Base-by-base conservation (phyloP, 306 rosid species). In the Alnus rubra region DNA sequence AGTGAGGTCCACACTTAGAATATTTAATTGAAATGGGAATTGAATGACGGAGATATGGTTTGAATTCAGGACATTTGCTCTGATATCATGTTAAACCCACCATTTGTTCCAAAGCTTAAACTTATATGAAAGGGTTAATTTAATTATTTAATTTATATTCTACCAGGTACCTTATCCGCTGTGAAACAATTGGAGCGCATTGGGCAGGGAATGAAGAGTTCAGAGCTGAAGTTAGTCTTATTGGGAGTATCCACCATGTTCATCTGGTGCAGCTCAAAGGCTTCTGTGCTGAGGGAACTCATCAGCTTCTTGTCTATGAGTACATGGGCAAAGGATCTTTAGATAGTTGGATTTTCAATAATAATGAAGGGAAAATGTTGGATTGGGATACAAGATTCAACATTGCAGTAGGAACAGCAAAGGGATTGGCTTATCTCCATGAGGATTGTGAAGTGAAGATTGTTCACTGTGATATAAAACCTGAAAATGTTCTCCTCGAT, bases 301-400 rank as follows among this genome's bases (percentile, higher is more conserved):
- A 90, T 58, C 85, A 86, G 54, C 89, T 92, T 71, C 81, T 85
- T 39, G 85, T 75, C 12, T 90, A 90, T 19, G 94, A 92, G 70
- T 92, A 88, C 85, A 81, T 90, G 97, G 84, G 85, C 11, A 92
- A 91, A 59, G 94, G 97, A 14, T 88, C 97, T 10, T 79, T 92
- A 67, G 92, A 90, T 82, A 90, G 84, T 73, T 92, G 93, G 92
- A 88, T 92, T 75, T 76, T 82, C 60, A 73, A 77, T 19, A 63
- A 52, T 49, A 79, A 74, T 51, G 79, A 71, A 44, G n/a, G 47
- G 47, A 53, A 10, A 4, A 54, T 14, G 9, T 37, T 81, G 76
- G 81, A 85, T 81, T 85, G 86, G 88, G 47, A 81, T 28, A 75
- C 83, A 54, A 78, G 88, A 75, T 81, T 85, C 79, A 78, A 67